These are phyloP conservation scores for Septoria linicola DNA, from an alignment of 2,329 filamentous ascomycete genomes.

Conservation along the genomic window DNA sequence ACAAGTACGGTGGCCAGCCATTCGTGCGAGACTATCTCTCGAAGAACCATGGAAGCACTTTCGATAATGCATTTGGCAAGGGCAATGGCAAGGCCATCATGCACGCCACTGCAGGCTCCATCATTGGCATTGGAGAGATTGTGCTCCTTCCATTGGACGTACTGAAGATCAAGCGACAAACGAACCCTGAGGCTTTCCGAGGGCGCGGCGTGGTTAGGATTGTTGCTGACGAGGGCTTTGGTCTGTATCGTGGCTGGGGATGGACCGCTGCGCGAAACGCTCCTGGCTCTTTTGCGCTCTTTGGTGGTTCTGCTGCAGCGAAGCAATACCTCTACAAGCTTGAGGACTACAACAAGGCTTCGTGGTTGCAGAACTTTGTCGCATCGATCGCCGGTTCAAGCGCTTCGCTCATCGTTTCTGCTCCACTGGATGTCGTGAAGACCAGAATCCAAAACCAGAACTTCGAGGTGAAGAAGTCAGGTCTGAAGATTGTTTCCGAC, in stretches of 20 bases:
- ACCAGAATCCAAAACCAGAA: conserved; percentile 97
- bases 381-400: conserved; percentile 94
- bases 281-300: conserved; percentile 95
- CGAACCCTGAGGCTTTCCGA: conserved; percentile 96
- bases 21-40: conserved; percentile 87
- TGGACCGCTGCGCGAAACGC: conserved; percentile 98
- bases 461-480: conserved; percentile 95
- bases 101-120: conserved; percentile 90
- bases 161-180: conserved; percentile 99
- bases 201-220: conserved; percentile 89
- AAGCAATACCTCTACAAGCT: conserved; percentile 94
- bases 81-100: conserved; percentile 98
- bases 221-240: conserved; percentile 89
- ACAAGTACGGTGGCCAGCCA: conserved; percentile 98
- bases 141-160: conserved; percentile 92
- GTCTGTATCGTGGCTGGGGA: conserved; percentile 91
- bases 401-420: conserved; percentile 93
- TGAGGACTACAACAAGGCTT: conserved; percentile 89
- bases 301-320: conserved; percentile 93
- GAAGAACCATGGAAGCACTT: conserved; percentile 74
- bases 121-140: conserved; percentile 97
- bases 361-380: conserved; percentile 95
- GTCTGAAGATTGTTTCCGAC: conserved; percentile 84
- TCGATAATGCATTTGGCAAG: conserved; percentile 88
- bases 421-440: conserved; percentile 95